phyloP scores from a whole-genome alignment of 495 filamentous ascomycete species.

The Pyrenopolyporus hunteri region DNA sequence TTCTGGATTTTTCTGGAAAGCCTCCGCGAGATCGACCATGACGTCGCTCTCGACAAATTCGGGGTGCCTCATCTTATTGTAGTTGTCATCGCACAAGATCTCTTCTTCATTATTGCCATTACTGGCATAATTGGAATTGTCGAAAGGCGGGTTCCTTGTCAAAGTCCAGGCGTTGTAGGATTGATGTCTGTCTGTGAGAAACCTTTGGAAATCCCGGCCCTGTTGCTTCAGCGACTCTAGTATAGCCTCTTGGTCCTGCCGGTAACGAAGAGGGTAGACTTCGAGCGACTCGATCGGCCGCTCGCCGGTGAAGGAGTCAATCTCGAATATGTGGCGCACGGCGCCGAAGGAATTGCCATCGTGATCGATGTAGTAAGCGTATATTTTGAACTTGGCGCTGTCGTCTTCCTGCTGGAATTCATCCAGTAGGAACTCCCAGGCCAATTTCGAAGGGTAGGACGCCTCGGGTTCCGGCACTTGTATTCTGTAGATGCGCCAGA shows the following conservation, averaged over 20 bases:
- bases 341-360: constrained; percentile 63
- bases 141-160: constrained; percentile 37
- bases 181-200: constrained; percentile 55
- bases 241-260: constrained; percentile 51
- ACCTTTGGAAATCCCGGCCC: constrained; percentile 53
- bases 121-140: constrained; percentile 30
- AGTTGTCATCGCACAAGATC: constrained; percentile 34
- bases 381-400: constrained; percentile 38
- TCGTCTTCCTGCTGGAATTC: constrained; percentile 30
- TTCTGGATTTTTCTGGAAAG: constrained; percentile 44
- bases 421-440: constrained; percentile 37
- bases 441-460: constrained; percentile 23
- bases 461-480: constrained; percentile 34
- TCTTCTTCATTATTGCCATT: too few species aligned
- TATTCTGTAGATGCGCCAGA: constrained; percentile 43
- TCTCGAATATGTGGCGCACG: constrained; percentile 47
- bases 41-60: constrained; percentile 56
- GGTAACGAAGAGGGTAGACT: constrained; percentile 63
- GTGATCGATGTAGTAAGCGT: constrained; percentile 61
- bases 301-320: constrained; percentile 61
- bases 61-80: constrained; percentile 37
- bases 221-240: constrained; percentile 47
- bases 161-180: constrained; percentile 54
- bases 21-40: constrained; percentile 57
- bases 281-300: constrained; percentile 58